Percentiles rank a stretch among this genome's conserved stretches.
Evolutionary conservation across 306 rosid species (phyloP).

Genomic region (Glycine soja): DNA sequence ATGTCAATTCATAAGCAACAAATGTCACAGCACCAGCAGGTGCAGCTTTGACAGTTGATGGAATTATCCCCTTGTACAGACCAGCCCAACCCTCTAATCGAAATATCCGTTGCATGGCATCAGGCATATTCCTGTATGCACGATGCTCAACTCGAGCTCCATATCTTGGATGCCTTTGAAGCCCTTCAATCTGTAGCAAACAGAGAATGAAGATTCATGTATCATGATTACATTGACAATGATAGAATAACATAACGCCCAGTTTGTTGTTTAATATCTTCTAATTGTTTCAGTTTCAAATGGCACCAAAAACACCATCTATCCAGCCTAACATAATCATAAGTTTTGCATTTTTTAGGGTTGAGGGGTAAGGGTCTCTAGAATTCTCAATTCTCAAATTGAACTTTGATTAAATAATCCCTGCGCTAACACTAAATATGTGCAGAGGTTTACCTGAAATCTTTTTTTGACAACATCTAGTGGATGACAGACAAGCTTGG

Average conservation of each 20-base stretch:
- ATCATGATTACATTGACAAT: constrained; percentile 1
- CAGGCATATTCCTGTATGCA: constrained; percentile 78
- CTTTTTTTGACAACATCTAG: constrained; percentile 98
- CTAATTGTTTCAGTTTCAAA: constrained; percentile 5
- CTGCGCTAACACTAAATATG: background rate
- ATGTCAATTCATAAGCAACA: constrained; percentile 82
- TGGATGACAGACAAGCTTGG: constrained; percentile 96
- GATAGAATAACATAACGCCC: background rate
- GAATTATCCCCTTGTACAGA: constrained; percentile 86
- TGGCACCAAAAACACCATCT: constrained; percentile 8
- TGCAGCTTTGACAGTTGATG: constrained; percentile 91
- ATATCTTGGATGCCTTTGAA: constrained; percentile 88
- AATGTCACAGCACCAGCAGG: constrained; percentile 95
- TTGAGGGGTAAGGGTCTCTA: background rate
- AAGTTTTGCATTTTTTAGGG: background rate
- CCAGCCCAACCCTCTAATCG: constrained; percentile 83
- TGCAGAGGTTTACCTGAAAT: constrained; percentile 73
- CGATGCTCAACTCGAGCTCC: constrained; percentile 83
- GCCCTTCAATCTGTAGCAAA: constrained; percentile 78
- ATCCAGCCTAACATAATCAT: background rate
- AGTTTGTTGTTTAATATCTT: constrained; percentile 36
- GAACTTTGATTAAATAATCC: constrained; percentile 12
- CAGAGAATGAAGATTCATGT: constrained; percentile 25
- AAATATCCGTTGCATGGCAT: constrained; percentile 69
- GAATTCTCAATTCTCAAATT: background rate